A percentile compares a stretch with the other conserved stretches of the same genome.
phyloP scores from a whole-genome alignment of 2,329 filamentous ascomycete species.

The Hymenoscyphus occultus region DNA sequence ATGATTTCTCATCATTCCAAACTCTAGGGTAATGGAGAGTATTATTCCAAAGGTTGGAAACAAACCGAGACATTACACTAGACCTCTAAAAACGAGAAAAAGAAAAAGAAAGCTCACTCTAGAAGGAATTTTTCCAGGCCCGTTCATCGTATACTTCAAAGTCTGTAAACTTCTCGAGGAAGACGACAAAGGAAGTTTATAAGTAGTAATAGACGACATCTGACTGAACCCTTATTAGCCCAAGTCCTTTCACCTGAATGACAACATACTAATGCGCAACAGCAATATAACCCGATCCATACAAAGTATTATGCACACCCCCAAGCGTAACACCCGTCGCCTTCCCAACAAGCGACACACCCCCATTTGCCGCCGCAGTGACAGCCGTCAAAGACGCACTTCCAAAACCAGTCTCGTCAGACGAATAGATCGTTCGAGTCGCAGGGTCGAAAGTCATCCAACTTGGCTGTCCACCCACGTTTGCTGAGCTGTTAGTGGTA shows the following conservation, averaged over 20 bases:
- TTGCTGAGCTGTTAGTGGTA: conserved; percentile 31
- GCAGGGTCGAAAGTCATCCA: conserved; percentile 46
- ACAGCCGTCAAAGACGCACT: conserved; percentile 38
- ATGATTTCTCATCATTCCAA: too few relatives aligned
- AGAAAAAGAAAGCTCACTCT: conserved; percentile 3
- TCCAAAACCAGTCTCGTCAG: conserved; percentile 42
- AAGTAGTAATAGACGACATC: conserved; percentile 26
- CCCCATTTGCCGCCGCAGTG: conserved; percentile 39
- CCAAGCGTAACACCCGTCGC: conserved; percentile 16
- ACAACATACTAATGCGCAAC: conserved; percentile 28
- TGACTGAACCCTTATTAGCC: conserved; percentile 17
- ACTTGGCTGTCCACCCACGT: conserved; percentile 40
- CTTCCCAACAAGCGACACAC: conserved; percentile 37
- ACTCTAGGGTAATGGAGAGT: too few relatives aligned
- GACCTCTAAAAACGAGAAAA: neutral
- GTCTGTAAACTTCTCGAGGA: conserved; percentile 34
- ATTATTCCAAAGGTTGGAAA: too few relatives aligned
- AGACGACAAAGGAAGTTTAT: conserved; percentile 24
- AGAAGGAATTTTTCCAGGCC: conserved; percentile 36
- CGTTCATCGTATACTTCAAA: conserved; percentile 39
- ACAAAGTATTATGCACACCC: conserved; percentile 26
- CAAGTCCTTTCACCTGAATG: neutral
- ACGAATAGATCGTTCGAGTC: conserved; percentile 41
- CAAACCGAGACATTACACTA: too few relatives aligned
- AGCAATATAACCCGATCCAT: conserved; percentile 26